Percentiles rank a stretch among this genome's conserved stretches.
phyloP scores from a whole-genome alignment of 176 grass and related monocot genomes.

The Puya raimondii region DNA sequence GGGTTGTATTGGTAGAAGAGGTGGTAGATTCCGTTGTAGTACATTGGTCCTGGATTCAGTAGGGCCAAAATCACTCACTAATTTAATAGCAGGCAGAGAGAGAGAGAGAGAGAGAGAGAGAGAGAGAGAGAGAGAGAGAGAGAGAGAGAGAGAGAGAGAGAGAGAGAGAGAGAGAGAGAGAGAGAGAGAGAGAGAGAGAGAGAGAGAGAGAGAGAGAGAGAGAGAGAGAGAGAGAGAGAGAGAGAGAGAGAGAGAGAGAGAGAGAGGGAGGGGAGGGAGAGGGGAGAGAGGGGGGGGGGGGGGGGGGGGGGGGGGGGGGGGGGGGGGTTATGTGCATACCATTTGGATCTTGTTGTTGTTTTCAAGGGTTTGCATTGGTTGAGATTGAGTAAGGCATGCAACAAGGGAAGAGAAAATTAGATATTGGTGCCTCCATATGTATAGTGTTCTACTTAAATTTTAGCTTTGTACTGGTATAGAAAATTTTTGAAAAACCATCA shows the following conservation, averaged over 20 bases:
- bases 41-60: slow-evolving; percentile 67
- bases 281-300: background rate
- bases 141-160: no score
- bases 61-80: background rate
- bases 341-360: slow-evolving; percentile 62
- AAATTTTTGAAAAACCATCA: no score
- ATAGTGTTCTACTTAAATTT: background rate
- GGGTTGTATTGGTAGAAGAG: slow-evolving; percentile 94
- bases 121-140: background rate
- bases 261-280: background rate
- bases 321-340: slow-evolving; percentile 50
- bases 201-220: no score
- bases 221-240: no score
- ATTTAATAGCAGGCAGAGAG: background rate
- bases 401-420: background rate
- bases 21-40: slow-evolving; percentile 87
- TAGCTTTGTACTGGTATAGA: no score
- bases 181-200: background rate
- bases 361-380: background rate
- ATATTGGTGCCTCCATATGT: background rate
- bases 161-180: background rate
- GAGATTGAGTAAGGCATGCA: background rate
- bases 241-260: no score
- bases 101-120: slow-evolving; percentile 1
- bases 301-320: no score